Evolutionary conservation across 208 protist genomes (phyloP).

Genomic region (Leishmania turanica): DNA sequence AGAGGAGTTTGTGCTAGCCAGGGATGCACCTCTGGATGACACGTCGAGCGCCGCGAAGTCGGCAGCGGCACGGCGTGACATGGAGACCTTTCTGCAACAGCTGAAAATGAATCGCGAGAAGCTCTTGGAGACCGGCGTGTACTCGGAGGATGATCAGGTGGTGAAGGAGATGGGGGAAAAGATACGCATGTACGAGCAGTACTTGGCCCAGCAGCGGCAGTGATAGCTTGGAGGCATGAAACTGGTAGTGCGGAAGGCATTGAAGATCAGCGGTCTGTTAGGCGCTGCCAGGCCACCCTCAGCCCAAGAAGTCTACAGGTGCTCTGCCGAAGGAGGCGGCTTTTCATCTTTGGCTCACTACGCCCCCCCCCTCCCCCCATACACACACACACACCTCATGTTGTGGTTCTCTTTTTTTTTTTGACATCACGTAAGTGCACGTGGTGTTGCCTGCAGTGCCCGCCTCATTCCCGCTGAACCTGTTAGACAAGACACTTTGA

Average conservation of each 20-base stretch:
- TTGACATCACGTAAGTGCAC: not conserved
- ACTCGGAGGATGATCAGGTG: conserved; percentile 59
- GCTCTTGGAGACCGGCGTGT: conserved; percentile 86
- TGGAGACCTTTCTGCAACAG: conserved; percentile 79
- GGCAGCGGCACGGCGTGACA: conserved; percentile 58
- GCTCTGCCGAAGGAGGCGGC: not conserved
- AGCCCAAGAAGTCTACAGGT: conserved; percentile 5
- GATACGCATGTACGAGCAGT: conserved; percentile 86
- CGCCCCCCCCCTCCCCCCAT: not conserved
- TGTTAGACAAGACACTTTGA: not conserved
- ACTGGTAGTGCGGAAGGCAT: not conserved
- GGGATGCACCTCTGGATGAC: conserved; percentile 11
- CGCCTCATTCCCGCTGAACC: not conserved
- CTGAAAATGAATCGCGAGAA: conserved; percentile 77
- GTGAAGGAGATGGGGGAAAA: conserved; percentile 86
- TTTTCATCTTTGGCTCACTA: conserved; percentile 4
- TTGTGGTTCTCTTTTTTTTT: not conserved
- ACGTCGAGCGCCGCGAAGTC: conserved; percentile 15
- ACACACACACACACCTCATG: too few relatives aligned
- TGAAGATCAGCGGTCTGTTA: not conserved
- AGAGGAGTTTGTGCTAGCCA: conserved; percentile 56
- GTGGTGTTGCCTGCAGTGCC: not conserved
- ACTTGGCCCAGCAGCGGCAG: conserved; percentile 33
- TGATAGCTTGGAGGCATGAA: not conserved
- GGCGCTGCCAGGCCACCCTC: not conserved